Conservation (phyloP, 1,139 yeast genomes). For the Candida frijolesensis region DNA sequence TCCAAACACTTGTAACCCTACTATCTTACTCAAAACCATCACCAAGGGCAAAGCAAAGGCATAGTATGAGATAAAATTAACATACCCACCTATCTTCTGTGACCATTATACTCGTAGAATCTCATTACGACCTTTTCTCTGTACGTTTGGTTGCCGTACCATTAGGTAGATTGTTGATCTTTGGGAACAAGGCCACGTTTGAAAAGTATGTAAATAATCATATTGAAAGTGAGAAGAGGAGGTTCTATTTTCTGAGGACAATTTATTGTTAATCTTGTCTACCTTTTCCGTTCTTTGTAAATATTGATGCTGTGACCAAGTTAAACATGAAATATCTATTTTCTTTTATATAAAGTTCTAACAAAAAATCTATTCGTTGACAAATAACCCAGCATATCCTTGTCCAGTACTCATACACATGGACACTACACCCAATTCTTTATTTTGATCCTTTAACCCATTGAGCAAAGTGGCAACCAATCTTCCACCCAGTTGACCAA, state of each 20-base stretch:
- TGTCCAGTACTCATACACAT: slow-evolving; percentile 50
- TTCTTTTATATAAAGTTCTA: background rate
- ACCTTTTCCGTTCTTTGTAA: no score
- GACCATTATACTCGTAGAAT: slow-evolving; percentile 84
- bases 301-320: no score
- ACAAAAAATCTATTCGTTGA: slow-evolving; percentile 22
- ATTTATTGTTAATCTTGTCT: no score
- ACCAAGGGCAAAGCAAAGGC: slow-evolving; percentile 65
- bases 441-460: slow-evolving; percentile 30
- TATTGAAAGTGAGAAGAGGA: no score
- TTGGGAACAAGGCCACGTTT: no score
- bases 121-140: slow-evolving; percentile 53
- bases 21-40: slow-evolving; percentile 57
- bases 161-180: no score
- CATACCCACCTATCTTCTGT: slow-evolving; percentile 80
- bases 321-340: no score
- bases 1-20: slow-evolving; percentile 61
- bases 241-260: no score
- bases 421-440: slow-evolving; percentile 38
- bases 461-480: slow-evolving; percentile 36
- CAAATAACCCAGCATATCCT: slow-evolving; percentile 43
- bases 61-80: slow-evolving; percentile 78
- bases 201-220: no score
- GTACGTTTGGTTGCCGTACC: no score
- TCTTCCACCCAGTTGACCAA: slow-evolving; percentile 45